phyloP scores from a whole-genome alignment of 352 stramenopile species.

The Phytophthora uliginosa region DNA sequence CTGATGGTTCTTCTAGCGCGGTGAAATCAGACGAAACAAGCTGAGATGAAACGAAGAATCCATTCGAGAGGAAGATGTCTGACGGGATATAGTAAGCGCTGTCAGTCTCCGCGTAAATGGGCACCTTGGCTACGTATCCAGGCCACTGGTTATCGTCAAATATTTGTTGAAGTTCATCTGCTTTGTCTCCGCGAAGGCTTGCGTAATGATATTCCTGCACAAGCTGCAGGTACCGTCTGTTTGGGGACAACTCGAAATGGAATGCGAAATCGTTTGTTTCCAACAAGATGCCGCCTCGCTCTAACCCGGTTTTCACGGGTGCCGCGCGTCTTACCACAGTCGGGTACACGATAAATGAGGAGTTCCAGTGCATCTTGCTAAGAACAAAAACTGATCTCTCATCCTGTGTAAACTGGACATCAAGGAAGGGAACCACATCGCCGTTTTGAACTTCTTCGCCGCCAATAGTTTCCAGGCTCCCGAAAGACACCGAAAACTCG shows the following conservation, averaged over 20 bases:
- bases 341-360: constrained; percentile 78
- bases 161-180: constrained; percentile 59
- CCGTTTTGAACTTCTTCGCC: constrained; percentile 30
- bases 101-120: constrained; percentile 75
- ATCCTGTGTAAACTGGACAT: constrained; percentile 42
- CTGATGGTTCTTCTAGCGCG: constrained; percentile 35
- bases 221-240: constrained; percentile 49
- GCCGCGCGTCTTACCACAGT: constrained; percentile 70
- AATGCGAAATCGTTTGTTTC: constrained; percentile 74
- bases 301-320: constrained; percentile 46
- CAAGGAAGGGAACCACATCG: constrained; percentile 47
- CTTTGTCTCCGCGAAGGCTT: constrained; percentile 39
- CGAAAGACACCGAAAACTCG: constrained; percentile 19
- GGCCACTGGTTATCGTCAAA: constrained; percentile 79
- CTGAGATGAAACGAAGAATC: constrained; percentile 77
- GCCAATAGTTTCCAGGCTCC: constrained; percentile 36
- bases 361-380: constrained; percentile 66
- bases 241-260: constrained; percentile 65
- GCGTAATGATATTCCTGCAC: constrained; percentile 71
- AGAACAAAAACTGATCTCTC: constrained; percentile 58
- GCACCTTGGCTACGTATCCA: constrained; percentile 59
- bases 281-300: constrained; percentile 65
- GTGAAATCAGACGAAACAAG: constrained; percentile 43
- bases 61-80: constrained; percentile 67
- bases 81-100: constrained; percentile 59